phyloP scores from a whole-genome alignment of 352 stramenopile species.

The Globisporangium irregulare region DNA sequence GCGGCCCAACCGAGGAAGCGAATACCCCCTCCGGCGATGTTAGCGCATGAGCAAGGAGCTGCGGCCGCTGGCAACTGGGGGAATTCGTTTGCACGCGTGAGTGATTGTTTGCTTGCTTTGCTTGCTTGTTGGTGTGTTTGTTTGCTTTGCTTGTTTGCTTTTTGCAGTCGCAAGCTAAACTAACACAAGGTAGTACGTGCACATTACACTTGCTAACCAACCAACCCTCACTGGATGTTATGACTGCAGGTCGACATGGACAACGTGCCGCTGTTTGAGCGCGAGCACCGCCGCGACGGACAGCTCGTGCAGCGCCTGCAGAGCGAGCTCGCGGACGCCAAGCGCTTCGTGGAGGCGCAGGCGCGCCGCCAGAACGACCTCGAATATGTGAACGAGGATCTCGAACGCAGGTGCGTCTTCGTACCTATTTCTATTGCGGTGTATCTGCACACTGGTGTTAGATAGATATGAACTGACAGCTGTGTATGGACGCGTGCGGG shows the following conservation, averaged over 20 bases:
- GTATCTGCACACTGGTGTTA: not conserved
- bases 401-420: conserved; percentile 54
- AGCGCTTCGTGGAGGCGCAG: conserved; percentile 82
- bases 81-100: conserved; percentile 40
- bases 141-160: not conserved
- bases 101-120: conserved; percentile 11
- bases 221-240: not conserved
- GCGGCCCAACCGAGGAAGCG: not conserved
- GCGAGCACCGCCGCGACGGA: conserved; percentile 82
- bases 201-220: not conserved
- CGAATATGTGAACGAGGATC: conserved; percentile 85
- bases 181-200: not conserved
- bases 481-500: not conserved
- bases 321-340: conserved; percentile 80
- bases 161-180: not conserved
- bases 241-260: conserved; percentile 66
- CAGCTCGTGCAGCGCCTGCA: conserved; percentile 82
- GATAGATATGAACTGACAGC: not conserved
- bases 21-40: conserved; percentile 13
- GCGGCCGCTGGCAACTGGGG: conserved; percentile 43
- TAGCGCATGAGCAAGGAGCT: conserved; percentile 27
- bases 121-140: not conserved
- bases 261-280: conserved; percentile 81
- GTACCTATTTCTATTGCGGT: not conserved
- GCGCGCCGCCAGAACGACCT: conserved; percentile 81